Percentiles rank a stretch among this genome's conserved stretches.
phyloP scores from a whole-genome alignment of 192 early-diverging fungal species.

The Kickxella alabastrina region DNA sequence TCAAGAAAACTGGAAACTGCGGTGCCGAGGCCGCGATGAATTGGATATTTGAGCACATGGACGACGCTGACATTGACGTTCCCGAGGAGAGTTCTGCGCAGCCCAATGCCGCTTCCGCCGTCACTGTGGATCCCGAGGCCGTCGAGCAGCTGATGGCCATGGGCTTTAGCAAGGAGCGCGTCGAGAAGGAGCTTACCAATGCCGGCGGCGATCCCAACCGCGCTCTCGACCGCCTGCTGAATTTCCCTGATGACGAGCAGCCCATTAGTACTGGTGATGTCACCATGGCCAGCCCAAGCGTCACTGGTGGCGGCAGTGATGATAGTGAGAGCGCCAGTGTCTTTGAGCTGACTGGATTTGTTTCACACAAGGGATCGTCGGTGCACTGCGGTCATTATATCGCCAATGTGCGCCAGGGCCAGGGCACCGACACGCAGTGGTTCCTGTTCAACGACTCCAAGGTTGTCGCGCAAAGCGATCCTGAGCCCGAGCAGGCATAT shows the following conservation, averaged over 20 bases:
- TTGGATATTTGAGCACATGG: constrained; percentile 97
- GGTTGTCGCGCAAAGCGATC: constrained; percentile 70
- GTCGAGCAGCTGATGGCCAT: constrained; percentile 78
- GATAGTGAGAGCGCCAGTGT: constrained; percentile 5
- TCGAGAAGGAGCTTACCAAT: constrained; percentile 74
- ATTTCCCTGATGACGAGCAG: constrained; percentile 65
- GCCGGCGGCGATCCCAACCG: constrained; percentile 85
- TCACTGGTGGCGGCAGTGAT: constrained; percentile 1
- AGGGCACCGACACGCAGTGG: constrained; percentile 65
- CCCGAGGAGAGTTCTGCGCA: constrained; percentile 14
- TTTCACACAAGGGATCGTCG: constrained; percentile 95
- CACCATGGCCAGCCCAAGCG: constrained; percentile 18
- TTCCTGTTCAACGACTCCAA: constrained; percentile 95
- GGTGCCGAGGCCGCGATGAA: constrained; percentile 84
- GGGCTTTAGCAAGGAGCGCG: constrained; percentile 83
- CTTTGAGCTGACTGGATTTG: constrained; percentile 68
- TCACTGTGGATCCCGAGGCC: constrained; percentile 50
- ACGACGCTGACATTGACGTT: constrained; percentile 75
- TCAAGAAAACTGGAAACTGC: constrained; percentile 72
- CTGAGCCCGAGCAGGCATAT: constrained; percentile 65
- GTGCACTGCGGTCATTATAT: constrained; percentile 97
- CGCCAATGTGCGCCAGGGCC: constrained; percentile 63
- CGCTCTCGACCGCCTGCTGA: constrained; percentile 95
- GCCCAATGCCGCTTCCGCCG: constrained; percentile 4
- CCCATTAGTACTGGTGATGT: constrained; percentile 30